Evolutionary conservation across 139 green algal genomes (phyloP).

Genomic region (Chlamydomonas sp.): DNA sequence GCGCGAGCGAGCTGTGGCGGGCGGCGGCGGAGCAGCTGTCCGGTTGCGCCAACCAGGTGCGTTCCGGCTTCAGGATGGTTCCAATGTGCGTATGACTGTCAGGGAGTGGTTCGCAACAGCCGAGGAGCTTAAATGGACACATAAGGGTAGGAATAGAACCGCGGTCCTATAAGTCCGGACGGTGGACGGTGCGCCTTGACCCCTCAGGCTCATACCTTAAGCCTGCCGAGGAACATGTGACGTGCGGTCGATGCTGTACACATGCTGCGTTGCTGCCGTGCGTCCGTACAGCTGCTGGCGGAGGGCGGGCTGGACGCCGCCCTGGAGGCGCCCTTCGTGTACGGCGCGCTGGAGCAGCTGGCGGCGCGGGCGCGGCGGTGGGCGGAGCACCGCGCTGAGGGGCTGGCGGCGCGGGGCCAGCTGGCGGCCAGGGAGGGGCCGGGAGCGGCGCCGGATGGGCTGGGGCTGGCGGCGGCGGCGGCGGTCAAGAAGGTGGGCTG

Average conservation of each 20-base stretch:
- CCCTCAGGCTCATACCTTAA: no score
- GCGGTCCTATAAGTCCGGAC: no score
- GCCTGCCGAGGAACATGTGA: no score
- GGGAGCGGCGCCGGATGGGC: slow-evolving; percentile 19
- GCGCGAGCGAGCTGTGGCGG: slow-evolving; percentile 63
- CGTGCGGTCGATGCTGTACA: no score
- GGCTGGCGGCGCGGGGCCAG: background rate
- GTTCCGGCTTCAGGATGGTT: background rate
- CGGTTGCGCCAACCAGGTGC: slow-evolving; percentile 57
- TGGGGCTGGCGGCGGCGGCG: slow-evolving; percentile 37
- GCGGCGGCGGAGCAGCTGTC: slow-evolving; percentile 67
- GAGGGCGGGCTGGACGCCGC: slow-evolving; percentile 63
- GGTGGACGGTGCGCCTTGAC: no score
- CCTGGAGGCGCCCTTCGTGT: slow-evolving; percentile 70
- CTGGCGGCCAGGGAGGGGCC: background rate
- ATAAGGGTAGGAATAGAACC: no score
- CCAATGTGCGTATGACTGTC: no score
- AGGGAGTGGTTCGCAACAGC: no score
- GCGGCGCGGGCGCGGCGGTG: slow-evolving; percentile 65
- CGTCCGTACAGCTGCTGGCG: slow-evolving; percentile 38
- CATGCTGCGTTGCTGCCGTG: no score
- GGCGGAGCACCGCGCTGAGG: slow-evolving; percentile 50
- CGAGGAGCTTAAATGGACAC: no score
- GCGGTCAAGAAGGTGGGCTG: slow-evolving; percentile 40
- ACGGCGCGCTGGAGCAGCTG: slow-evolving; percentile 73